Conservation (phyloP, 1,139 yeast genomes). For the Pichia sp. region DNA sequence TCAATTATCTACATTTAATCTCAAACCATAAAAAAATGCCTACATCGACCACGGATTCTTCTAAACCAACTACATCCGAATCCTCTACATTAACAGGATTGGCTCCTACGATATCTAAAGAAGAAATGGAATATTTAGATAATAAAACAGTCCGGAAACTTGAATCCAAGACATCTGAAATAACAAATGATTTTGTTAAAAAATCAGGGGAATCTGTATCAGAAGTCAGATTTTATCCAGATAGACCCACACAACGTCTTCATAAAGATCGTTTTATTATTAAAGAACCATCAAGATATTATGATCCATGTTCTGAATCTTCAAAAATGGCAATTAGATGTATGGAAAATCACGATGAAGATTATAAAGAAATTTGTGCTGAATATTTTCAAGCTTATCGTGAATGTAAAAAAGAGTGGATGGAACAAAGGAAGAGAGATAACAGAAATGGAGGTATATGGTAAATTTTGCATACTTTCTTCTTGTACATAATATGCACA, state of each 20-base stretch:
- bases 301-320: slow-evolving; percentile 90
- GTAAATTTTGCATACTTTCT: slow-evolving; percentile 17
- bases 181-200: slow-evolving; percentile 37
- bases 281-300: slow-evolving; percentile 77
- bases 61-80: neutral
- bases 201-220: slow-evolving; percentile 41
- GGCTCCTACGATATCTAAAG: slow-evolving; percentile 9
- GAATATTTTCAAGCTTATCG: slow-evolving; percentile 89
- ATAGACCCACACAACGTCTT: slow-evolving; percentile 58
- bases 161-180: slow-evolving; percentile 15
- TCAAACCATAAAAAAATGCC: too few species aligned
- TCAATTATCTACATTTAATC: too few species aligned
- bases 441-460: slow-evolving; percentile 27
- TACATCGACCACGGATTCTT: neutral
- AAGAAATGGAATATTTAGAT: slow-evolving; percentile 38
- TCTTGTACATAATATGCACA: neutral
- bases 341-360: slow-evolving; percentile 65
- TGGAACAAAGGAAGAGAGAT: slow-evolving; percentile 27
- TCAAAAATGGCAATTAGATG: slow-evolving; percentile 83
- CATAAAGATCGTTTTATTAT: slow-evolving; percentile 56
- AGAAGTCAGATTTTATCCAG: slow-evolving; percentile 73
- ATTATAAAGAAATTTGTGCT: slow-evolving; percentile 58
- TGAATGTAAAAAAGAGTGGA: slow-evolving; percentile 85
- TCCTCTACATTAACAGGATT: neutral
- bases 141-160: slow-evolving; percentile 24